Conservation (phyloP, 2,329 filamentous ascomycete species). For the Trichocomaceae sp. region DNA sequence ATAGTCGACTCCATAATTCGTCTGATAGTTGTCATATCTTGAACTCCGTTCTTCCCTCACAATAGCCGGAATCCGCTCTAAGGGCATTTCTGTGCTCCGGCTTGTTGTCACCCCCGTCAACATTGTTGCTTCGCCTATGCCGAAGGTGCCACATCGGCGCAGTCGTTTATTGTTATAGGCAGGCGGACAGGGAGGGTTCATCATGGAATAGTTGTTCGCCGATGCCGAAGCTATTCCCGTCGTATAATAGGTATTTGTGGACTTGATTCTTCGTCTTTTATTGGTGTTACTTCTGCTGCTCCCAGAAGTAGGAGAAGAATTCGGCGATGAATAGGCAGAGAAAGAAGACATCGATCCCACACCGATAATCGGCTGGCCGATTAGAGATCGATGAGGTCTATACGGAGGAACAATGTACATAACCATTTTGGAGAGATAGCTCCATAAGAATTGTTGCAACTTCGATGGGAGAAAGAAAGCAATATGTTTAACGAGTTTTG, state of each 20-base stretch:
- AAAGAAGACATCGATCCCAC: neutral
- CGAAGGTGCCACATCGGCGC: constrained; percentile 5
- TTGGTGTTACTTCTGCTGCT: constrained; percentile 1
- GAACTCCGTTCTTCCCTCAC: neutral
- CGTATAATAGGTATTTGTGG: constrained; percentile 1
- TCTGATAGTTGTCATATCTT: constrained; percentile 1
- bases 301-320: constrained; percentile 1
- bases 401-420: constrained; percentile 10
- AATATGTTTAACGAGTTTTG: neutral
- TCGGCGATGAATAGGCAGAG: constrained; percentile 1
- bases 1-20: neutral
- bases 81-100: neutral
- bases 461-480: neutral
- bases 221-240: neutral
- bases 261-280: constrained; percentile 3
- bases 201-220: neutral
- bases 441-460: neutral
- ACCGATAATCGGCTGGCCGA: constrained; percentile 10
- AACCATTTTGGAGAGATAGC: constrained; percentile 1
- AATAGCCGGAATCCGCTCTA: constrained; percentile 6
- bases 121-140: neutral
- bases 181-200: constrained; percentile 2
- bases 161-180: constrained; percentile 1
- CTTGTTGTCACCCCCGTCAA: neutral
- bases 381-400: constrained; percentile 9